Conservation (phyloP, 345 rosid genomes). For the Gossypium longicalyx region DNA sequence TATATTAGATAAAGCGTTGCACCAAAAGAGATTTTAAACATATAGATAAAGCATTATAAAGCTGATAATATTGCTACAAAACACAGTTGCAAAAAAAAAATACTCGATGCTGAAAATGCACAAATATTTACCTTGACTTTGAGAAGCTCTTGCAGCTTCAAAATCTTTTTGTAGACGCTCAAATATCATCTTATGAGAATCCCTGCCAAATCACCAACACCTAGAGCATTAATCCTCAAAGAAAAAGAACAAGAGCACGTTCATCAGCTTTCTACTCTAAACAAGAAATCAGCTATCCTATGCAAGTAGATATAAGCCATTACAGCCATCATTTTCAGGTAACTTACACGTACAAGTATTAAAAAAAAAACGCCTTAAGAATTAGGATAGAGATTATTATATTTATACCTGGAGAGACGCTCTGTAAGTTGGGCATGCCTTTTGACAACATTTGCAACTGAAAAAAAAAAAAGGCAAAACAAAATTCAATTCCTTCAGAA, state of each 20-base stretch:
- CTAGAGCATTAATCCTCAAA: neutral
- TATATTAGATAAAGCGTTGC: neutral
- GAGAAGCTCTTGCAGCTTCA: slow-evolving; percentile 78
- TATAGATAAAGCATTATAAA: neutral
- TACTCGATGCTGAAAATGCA: neutral
- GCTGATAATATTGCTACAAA: neutral
- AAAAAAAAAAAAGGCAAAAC: slow-evolving; percentile 5
- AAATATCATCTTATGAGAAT: slow-evolving; percentile 82
- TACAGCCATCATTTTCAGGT: neutral
- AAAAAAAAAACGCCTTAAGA: neutral
- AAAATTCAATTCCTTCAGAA: slow-evolving; percentile 14
- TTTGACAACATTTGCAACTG: slow-evolving; percentile 81
- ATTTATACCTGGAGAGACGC: slow-evolving; percentile 65
- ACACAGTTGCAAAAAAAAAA: neutral
- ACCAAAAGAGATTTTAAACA: neutral
- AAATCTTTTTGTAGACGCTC: slow-evolving; percentile 87
- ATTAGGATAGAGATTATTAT: neutral
- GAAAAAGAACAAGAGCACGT: neutral
- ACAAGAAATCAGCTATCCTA: neutral
- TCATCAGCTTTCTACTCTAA: neutral
- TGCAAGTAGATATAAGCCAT: neutral
- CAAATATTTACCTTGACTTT: slow-evolving; percentile 56
- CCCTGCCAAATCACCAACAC: slow-evolving; percentile 40
- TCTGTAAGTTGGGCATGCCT: slow-evolving; percentile 76
- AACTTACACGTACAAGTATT: neutral